Evolutionary conservation across 345 rosid species (phyloP), one percentile per base, ranked within the genome.

Genomic region (Lumnitzera racemosa): DNA sequence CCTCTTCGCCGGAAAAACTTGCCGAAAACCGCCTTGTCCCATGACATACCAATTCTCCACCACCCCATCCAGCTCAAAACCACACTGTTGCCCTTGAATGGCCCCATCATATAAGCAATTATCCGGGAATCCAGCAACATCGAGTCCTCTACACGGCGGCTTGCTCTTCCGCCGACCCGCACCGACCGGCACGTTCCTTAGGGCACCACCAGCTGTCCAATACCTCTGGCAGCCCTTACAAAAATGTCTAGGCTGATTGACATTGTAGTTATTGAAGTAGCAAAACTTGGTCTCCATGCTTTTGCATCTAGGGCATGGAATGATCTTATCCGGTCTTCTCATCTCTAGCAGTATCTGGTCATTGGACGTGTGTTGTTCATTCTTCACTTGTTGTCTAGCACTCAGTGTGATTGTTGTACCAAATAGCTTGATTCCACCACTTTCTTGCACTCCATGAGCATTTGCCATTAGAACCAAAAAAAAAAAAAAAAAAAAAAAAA

Each of bases 151-250:
- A 9, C 78, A 81, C 0, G 85, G 87, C 1, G 89, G 90, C 75
- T 85, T 92, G 55, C 75, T 54, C 61, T 89, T 92, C 68, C 98
- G 86, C 9, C 98, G 96, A 55, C 98, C 98, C 12, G 98, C 96
- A 0, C 96, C 96, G 0, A 92, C 83, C 0, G 98, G 98, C 29
- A 92, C 98, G 63, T 92, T 89, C 29, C 98, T 75, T 36, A 92
- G 94, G 64, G 94, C 94, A 24, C 98, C 98, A 14, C 98, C 98
- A 1, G 96, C 96, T 0, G 98, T 92, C 98, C 98, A 92, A 66
- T 92, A 92, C 73, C 98, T 80, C 65, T 92, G 98, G 72, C 98
- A 92, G 51, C 96, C 96, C 79, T 81, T 92, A 57, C 98, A 92
- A 73, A 87, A 92, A 64, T 92, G 96, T 56, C 98, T 67, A n/a